phyloP scores from a whole-genome alignment of 2,329 filamentous ascomycete genomes.

The Bipolaris gigantea region DNA sequence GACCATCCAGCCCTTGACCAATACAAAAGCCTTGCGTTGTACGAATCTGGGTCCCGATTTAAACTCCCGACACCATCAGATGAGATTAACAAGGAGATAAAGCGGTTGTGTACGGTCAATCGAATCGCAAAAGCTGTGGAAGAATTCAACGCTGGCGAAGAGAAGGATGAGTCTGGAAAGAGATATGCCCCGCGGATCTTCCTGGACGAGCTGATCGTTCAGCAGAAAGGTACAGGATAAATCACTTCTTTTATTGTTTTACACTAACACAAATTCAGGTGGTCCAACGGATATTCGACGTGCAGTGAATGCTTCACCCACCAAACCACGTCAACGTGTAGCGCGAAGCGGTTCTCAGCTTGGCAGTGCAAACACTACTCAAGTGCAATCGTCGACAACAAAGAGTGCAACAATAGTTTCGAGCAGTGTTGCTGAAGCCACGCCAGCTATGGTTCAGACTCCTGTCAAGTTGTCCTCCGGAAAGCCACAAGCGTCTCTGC shows the following conservation, averaged over 20 bases:
- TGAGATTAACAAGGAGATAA: slow-evolving; percentile 4
- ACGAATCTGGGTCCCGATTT: slow-evolving; percentile 37
- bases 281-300: slow-evolving; percentile 5
- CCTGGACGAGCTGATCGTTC: slow-evolving; percentile 16
- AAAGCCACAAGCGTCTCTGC: not conserved
- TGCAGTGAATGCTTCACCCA: slow-evolving; percentile 17
- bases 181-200: slow-evolving; percentile 27
- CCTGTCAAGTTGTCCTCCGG: no score
- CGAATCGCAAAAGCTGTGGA: slow-evolving; percentile 11
- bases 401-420: no score
- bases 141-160: slow-evolving; percentile 12
- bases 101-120: not conserved
- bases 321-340: not conserved
- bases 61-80: slow-evolving; percentile 21
- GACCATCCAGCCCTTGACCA: slow-evolving; percentile 12
- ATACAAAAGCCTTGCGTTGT: slow-evolving; percentile 15
- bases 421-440: no score
- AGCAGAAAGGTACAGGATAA: slow-evolving; percentile 3
- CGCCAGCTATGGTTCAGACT: no score
- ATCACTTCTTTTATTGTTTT: not conserved
- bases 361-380: no score
- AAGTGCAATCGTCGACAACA: no score
- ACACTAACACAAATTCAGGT: not conserved
- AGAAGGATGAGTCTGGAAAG: not conserved
- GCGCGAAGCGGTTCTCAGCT: not conserved